A percentile compares a stretch with the other conserved stretches of the same genome.
Conservation (phyloP, 768 basidiomycete genomes). For the Polyporus arcularius region DNA sequence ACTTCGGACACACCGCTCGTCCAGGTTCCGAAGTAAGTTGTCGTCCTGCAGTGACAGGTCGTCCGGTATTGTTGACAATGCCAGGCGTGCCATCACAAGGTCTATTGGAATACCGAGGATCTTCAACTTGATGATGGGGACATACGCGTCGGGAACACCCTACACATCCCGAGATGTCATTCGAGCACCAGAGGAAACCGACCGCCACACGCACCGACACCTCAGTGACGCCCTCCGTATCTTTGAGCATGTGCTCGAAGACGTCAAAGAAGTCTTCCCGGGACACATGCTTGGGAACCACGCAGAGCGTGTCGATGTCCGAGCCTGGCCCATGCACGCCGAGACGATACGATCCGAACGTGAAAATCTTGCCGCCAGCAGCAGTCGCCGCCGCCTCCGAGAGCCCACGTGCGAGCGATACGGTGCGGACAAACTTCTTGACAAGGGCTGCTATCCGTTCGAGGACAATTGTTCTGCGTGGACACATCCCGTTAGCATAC, state of each 20-base stretch:
- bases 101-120: constrained; percentile 93
- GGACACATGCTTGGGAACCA: constrained; percentile 94
- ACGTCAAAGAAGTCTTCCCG: constrained; percentile 94
- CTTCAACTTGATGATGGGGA: constrained; percentile 91
- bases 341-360: constrained; percentile 96
- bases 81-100: constrained; percentile 89
- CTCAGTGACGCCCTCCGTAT: constrained; percentile 81
- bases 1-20: constrained; percentile 94
- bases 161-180: constrained; percentile 34
- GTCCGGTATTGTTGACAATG: constrained; percentile 86
- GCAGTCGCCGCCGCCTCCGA: constrained; percentile 86
- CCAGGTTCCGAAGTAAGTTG: constrained; percentile 86
- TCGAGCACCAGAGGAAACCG: not conserved
- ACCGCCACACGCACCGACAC: constrained; percentile 69
- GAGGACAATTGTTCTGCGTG: constrained; percentile 84
- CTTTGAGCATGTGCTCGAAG: constrained; percentile 87
- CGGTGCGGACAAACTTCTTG: constrained; percentile 87
- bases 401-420: constrained; percentile 76
- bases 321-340: constrained; percentile 95
- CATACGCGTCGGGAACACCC: constrained; percentile 97
- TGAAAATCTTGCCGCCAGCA: constrained; percentile 98
- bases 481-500: constrained; percentile 10
- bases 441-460: constrained; percentile 88
- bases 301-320: constrained; percentile 98
- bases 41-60: constrained; percentile 90